Base-by-base conservation (phyloP, 352 stramenopile genomes). In the Phytophthora ramorum region DNA sequence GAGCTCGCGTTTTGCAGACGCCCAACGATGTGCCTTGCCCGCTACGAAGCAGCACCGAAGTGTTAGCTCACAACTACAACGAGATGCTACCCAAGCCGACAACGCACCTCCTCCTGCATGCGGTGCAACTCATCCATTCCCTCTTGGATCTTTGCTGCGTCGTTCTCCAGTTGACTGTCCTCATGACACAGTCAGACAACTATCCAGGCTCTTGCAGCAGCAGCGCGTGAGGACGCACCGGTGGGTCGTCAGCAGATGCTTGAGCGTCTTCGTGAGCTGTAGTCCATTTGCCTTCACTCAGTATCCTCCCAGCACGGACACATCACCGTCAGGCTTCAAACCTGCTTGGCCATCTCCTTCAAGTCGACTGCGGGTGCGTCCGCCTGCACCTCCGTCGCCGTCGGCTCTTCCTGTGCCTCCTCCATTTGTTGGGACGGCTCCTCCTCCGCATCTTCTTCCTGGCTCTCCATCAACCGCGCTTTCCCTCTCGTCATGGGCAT, bases 61-160 rank as follows among this genome's bases (percentile, higher is more conserved):
- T 40, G 41, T 57, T 44, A 63, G 32, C 14, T 26, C 19, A 19
- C 12, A 43, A 12, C 24, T 37, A 8, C 20, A 46, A 58, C 4
- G 2, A 12, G 14, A 2, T 26, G 5, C 6, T 24, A 52, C 14
- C 9, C 28, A 28, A 13, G 37, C 7, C 7, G 35, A 10, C 35
- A 59, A 46, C 72, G 12, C 47, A 90, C 84, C 65, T 43, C 46
- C 52, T 90, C 78, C 66, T 93, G 84, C 35, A 76, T 76, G 14
- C 66, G 63, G 46, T 90, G 47, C 20, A 93, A 63, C 26, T 86
- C 69, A 9, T 89, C 73, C 63, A 93, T 73, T 54, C 87, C 84
- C 8, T 59, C 71, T 70, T 90, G 84, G 44, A 93, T 89, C 58
- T 58, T 75, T 5, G 56, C 56, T 1, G 75, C 77, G 34, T 93